Evolutionary conservation across 768 basidiomycete species (phyloP).

Genomic region (Sarcodon sp.): DNA sequence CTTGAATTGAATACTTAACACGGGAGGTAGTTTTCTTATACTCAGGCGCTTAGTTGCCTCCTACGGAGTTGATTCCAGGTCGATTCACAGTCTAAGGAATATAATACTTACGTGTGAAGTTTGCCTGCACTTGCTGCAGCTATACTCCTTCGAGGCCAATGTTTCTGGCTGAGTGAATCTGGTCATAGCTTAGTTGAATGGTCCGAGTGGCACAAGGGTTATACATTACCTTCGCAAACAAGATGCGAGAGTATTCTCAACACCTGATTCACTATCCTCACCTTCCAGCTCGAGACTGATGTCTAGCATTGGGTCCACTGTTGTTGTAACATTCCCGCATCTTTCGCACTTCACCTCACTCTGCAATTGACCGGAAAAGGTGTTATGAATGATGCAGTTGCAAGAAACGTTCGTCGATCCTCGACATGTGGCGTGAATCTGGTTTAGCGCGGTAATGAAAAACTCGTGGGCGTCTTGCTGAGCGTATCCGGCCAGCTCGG

Average conservation of each 20-base stretch:
- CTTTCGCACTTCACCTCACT: slow-evolving; percentile 85
- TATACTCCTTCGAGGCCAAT: slow-evolving; percentile 71
- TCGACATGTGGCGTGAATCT: slow-evolving; percentile 70
- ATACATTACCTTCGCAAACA: slow-evolving; percentile 55
- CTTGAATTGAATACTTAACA: slow-evolving; percentile 93
- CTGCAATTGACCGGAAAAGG: slow-evolving; percentile 78
- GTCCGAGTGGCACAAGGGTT: too few species aligned
- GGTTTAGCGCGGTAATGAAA: slow-evolving; percentile 74
- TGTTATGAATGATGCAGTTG: slow-evolving; percentile 84
- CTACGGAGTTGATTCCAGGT: slow-evolving; percentile 18
- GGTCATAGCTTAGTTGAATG: background rate
- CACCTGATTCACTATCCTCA: slow-evolving; percentile 27
- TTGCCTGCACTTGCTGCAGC: slow-evolving; percentile 72
- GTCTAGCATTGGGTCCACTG: slow-evolving; percentile 84
- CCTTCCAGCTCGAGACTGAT: slow-evolving; percentile 74
- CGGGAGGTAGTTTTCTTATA: slow-evolving; percentile 76
- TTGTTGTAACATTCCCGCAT: slow-evolving; percentile 67
- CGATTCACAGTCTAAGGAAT: slow-evolving; percentile 1
- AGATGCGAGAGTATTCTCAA: slow-evolving; percentile 57
- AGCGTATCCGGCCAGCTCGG: slow-evolving; percentile 81
- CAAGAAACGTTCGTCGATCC: slow-evolving; percentile 69
- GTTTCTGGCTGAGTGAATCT: slow-evolving; percentile 85
- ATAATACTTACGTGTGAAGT: slow-evolving; percentile 38
- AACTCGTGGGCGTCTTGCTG: slow-evolving; percentile 94
- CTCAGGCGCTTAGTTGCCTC: slow-evolving; percentile 79